A percentile compares a stretch with the other conserved stretches of the same genome.
These are phyloP conservation scores for Penicillium sp. DNA, from an alignment of 2,329 filamentous ascomycete genomes.

Conservation along the genomic window DNA sequence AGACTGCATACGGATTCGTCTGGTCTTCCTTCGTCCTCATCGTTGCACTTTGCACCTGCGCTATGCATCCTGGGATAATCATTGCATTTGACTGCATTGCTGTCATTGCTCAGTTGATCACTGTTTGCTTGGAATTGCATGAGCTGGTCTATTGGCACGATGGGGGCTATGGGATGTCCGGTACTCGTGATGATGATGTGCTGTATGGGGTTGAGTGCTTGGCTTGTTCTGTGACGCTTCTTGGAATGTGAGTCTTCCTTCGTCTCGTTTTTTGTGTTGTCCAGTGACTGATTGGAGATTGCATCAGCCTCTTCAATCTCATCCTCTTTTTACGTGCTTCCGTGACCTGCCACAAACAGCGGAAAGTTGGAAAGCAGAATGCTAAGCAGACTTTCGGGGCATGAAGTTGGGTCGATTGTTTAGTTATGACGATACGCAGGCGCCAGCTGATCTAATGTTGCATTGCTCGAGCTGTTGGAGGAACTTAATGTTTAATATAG, in stretches of 20 bases:
- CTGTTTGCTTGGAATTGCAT: constrained; percentile 10
- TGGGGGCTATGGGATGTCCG: constrained; percentile 10
- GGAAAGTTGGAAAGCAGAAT: constrained; percentile 3
- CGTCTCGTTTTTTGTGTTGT: background rate
- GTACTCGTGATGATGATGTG: background rate
- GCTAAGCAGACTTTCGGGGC: constrained; percentile 1
- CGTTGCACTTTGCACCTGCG: constrained; percentile 17
- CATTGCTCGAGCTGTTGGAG: background rate
- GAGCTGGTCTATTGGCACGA: constrained; percentile 9
- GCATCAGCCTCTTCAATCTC: constrained; percentile 10
- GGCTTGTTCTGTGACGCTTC: constrained; percentile 13
- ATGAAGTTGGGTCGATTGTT: background rate
- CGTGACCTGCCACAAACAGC: constrained; percentile 11
- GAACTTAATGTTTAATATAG: background rate
- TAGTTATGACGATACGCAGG: background rate
- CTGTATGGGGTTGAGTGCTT: constrained; percentile 15
- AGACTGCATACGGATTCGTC: constrained; percentile 14
- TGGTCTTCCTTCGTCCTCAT: constrained; percentile 19
- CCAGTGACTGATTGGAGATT: background rate
- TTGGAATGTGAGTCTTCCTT: constrained; percentile 11
- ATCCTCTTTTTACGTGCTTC: constrained; percentile 12
- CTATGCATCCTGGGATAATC: constrained; percentile 13
- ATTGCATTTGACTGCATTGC: constrained; percentile 15
- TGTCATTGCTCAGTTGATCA: constrained; percentile 11
- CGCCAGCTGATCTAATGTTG: too few relatives aligned